Base-by-base conservation (phyloP, 179 eudicot genomes). In the Camellia oleifera region DNA sequence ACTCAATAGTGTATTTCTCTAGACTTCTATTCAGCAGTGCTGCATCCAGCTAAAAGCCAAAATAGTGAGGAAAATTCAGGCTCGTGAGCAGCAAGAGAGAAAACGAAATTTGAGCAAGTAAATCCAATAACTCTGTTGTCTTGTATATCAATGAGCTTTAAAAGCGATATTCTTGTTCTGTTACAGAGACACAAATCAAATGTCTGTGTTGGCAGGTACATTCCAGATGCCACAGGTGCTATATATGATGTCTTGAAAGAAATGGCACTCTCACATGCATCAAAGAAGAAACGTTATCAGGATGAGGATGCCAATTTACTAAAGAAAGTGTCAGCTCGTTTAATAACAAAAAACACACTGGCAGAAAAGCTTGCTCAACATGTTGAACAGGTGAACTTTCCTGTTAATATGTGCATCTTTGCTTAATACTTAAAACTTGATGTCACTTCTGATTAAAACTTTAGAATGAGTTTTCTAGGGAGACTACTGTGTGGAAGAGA, bases 71-170 rank as follows among this genome's bases (percentile, higher is more conserved):
- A 92, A 81, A 92, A 94, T 89, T 78, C 99, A 96, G 86, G 97
- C 94, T 69, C 94, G 96, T 83, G 99, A 94, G 88, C 99, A 96
- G 84, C 99, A 94, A 80, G 99, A 96, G 91, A 91, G 99, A 76
- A 96, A 96, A 85, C 82, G 96, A 78, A 96, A 91, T 83, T 86
- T 96, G 88, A 94, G 85, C 98, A 96, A 84, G 99, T 94, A 77
- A 88, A 60, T 87, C 64, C 50, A 67, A 12, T 20, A 63, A 54
- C 63, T 71, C 65, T 52, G 10, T 73, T 18, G 50, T 60, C 53
- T 68, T 18, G 70, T 74, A 18, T 65, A 67, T 58, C 66, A 7
- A n/a, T 65, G 60, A 56, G 57, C 63, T 75, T 53, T 63, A 50
- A 7, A 40, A 69, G 42, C 42, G 52, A 42, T 7, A 17, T 9